These are phyloP conservation scores for Diaporthe citri DNA, from an alignment of 2,329 filamentous ascomycete species.

Conservation along the genomic window DNA sequence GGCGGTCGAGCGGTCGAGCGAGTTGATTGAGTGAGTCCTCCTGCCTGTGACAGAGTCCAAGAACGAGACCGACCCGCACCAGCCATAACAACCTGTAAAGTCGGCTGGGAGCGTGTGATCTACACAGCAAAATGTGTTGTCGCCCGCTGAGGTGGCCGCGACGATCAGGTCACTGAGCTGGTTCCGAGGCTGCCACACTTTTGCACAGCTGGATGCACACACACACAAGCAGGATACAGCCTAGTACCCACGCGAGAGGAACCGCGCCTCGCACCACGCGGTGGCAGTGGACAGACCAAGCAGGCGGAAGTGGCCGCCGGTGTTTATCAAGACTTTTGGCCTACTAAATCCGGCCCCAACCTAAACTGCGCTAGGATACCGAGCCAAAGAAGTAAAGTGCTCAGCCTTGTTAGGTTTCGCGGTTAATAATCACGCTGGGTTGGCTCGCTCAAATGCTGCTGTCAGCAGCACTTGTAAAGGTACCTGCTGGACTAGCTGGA, in stretches of 20 bases:
- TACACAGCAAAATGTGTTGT: slow-evolving; percentile 24
- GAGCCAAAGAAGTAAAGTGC: slow-evolving; percentile 15
- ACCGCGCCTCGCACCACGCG: slow-evolving; percentile 18
- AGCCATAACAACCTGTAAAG: neutral
- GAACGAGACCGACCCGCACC: slow-evolving; percentile 3
- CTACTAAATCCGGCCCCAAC: slow-evolving; percentile 12
- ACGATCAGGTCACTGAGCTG: slow-evolving; percentile 25
- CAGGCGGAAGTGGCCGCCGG: slow-evolving; percentile 21
- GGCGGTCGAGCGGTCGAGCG: neutral
- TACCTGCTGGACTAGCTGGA: neutral
- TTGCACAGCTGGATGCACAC: neutral
- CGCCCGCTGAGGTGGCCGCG: slow-evolving; percentile 29
- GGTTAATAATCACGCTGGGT: neutral
- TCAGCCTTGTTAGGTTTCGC: slow-evolving; percentile 24
- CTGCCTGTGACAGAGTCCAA: slow-evolving; percentile 1
- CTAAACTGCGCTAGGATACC: slow-evolving; percentile 19
- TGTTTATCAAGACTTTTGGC: slow-evolving; percentile 9
- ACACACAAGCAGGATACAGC: neutral
- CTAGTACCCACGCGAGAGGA: neutral
- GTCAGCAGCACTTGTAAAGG: slow-evolving; percentile 20
- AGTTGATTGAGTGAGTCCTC: neutral
- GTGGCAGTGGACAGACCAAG: slow-evolving; percentile 16
- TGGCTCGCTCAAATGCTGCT: slow-evolving; percentile 15
- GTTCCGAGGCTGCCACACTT: slow-evolving; percentile 18
- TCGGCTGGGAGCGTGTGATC: slow-evolving; percentile 27